phyloP scores from a whole-genome alignment of 2,329 filamentous ascomycete genomes.

The Esteya vermicola region DNA sequence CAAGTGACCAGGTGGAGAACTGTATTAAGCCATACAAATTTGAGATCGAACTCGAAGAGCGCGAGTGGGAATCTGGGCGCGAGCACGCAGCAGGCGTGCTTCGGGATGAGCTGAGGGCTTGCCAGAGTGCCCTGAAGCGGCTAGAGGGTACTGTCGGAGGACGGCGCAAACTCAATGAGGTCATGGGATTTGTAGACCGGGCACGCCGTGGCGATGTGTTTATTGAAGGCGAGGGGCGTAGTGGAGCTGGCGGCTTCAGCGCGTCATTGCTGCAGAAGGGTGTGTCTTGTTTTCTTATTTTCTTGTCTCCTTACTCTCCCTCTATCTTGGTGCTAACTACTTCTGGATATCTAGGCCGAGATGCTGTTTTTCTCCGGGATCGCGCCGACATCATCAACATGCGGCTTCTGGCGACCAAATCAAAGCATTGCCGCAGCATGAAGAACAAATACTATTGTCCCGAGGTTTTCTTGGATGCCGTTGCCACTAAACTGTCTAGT shows the following conservation, averaged over 20 bases:
- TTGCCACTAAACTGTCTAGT: conserved; percentile 84
- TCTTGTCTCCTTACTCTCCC: background rate
- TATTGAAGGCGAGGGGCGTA: conserved; percentile 68
- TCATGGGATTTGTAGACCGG: conserved; percentile 81
- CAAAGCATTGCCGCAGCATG: conserved; percentile 69
- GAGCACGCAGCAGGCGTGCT: conserved; percentile 69
- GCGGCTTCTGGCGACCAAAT: conserved; percentile 76
- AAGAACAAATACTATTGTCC: conserved; percentile 96
- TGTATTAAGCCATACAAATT: conserved; percentile 99
- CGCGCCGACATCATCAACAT: conserved; percentile 82
- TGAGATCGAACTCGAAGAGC: conserved; percentile 84
- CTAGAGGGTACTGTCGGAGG: conserved; percentile 71
- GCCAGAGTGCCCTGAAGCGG: conserved; percentile 60
- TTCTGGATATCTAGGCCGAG: conserved; percentile 57
- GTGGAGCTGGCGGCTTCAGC: conserved; percentile 87
- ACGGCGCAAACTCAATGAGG: conserved; percentile 73
- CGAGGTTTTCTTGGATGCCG: conserved; percentile 94
- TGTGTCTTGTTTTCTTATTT: conserved; percentile 25
- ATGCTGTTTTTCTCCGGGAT: conserved; percentile 88
- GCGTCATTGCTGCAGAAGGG: conserved; percentile 71
- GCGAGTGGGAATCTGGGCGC: conserved; percentile 74
- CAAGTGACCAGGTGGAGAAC: conserved; percentile 94
- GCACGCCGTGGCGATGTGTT: conserved; percentile 74
- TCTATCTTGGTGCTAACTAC: conserved; percentile 14
- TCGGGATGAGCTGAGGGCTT: conserved; percentile 77